These are phyloP conservation scores for Aspergillus udagawae DNA, from an alignment of 2,329 filamentous ascomycete genomes.

Conservation along the genomic window DNA sequence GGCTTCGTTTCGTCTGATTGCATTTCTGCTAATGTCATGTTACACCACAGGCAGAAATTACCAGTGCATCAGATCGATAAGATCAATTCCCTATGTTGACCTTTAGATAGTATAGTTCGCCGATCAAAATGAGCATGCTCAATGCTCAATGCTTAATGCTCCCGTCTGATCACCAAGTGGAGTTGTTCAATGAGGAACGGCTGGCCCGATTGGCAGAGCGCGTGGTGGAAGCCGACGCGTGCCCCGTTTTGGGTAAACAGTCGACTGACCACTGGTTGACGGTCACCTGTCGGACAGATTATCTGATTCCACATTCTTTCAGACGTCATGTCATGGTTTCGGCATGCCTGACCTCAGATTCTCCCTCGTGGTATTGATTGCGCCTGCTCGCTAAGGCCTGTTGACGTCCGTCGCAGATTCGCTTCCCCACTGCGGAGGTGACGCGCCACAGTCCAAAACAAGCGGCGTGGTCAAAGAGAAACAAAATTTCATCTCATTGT, in stretches of 20 bases:
- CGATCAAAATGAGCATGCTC: background rate
- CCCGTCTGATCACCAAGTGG: background rate
- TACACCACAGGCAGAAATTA: background rate
- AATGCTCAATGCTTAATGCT: background rate
- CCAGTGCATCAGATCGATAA: background rate
- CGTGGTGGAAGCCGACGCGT: background rate
- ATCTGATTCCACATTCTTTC: background rate
- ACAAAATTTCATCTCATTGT: background rate
- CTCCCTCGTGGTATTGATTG: background rate
- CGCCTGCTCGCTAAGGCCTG: background rate
- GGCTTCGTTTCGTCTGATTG: background rate
- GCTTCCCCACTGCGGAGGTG: background rate
- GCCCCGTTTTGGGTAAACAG: slow-evolving; percentile 5
- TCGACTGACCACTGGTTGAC: background rate
- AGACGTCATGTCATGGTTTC: background rate
- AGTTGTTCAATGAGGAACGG: background rate
- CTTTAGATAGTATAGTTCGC: background rate
- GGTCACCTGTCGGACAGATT: background rate
- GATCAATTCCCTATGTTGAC: background rate
- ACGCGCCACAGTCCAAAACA: background rate
- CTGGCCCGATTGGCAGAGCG: background rate
- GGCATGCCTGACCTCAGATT: background rate
- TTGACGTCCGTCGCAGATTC: background rate
- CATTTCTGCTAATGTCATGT: background rate
- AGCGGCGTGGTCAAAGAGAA: background rate